Percentiles rank a stretch among this genome's conserved stretches.
These are phyloP conservation scores for Malus fusca DNA, from an alignment of 306 rosid species.

Conservation along the genomic window DNA sequence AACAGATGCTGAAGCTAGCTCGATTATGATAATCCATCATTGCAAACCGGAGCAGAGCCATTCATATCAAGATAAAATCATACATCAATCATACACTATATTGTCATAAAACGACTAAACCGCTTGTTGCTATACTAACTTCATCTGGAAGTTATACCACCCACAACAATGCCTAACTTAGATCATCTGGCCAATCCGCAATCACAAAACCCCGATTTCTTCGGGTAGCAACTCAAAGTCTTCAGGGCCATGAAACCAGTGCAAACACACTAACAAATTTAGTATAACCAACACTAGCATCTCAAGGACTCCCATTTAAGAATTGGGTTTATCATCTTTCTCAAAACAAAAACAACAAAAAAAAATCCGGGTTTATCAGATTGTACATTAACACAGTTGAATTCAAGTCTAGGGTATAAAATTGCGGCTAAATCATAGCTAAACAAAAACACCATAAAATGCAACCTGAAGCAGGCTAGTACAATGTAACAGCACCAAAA, in stretches of 20 bases:
- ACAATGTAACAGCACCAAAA: background rate
- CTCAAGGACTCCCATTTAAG: background rate
- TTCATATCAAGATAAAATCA: background rate
- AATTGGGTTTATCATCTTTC: background rate
- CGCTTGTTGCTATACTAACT: background rate
- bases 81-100: background rate
- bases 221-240: background rate
- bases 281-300: background rate
- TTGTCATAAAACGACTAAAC: background rate
- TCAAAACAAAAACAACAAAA: too few species aligned
- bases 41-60: background rate
- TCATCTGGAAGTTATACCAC: background rate
- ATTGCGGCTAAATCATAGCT: background rate
- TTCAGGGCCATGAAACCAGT: background rate
- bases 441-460: background rate
- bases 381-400: background rate
- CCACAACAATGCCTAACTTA: background rate
- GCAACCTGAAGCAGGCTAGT: background rate
- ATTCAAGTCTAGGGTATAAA: background rate
- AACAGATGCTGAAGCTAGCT: background rate
- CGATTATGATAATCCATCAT: background rate
- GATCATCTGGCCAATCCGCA: background rate
- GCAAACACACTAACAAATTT: background rate
- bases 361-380: background rate
- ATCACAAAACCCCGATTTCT: background rate